Conservation (phyloP, 1,284 basidiomycete species). For the Chiua sp. region DNA sequence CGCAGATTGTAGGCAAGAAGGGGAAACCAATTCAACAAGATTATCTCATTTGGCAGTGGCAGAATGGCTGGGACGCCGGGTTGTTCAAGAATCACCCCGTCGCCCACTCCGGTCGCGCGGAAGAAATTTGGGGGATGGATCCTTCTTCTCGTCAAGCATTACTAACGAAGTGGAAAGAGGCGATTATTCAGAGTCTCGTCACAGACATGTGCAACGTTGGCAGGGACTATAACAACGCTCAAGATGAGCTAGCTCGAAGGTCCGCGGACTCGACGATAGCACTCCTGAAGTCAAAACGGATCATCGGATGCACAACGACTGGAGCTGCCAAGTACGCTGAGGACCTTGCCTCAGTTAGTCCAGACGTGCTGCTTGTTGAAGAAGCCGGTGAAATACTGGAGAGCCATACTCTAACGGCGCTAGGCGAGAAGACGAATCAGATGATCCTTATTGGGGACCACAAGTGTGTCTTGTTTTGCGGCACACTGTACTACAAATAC, state of each 20-base stretch:
- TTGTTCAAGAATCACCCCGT: conserved; percentile 37
- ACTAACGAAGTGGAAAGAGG: conserved; percentile 46
- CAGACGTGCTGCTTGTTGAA: conserved; percentile 63
- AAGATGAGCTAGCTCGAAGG: conserved; percentile 43
- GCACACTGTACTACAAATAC: not conserved
- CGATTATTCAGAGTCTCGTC: conserved; percentile 44
- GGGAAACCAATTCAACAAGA: conserved; percentile 37
- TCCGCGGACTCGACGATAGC: conserved; percentile 42
- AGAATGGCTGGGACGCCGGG: conserved; percentile 47
- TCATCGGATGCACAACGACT: conserved; percentile 71
- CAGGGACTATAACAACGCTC: conserved; percentile 47
- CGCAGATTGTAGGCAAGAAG: conserved; percentile 46
- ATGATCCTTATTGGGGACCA: conserved; percentile 73
- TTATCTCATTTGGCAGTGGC: conserved; percentile 58
- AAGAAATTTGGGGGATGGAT: conserved; percentile 52
- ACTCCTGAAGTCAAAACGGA: conserved; percentile 52
- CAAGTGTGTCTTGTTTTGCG: conserved; percentile 50
- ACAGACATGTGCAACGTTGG: conserved; percentile 43
- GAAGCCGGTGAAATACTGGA: conserved; percentile 76
- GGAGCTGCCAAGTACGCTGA: conserved; percentile 64
- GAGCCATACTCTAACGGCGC: conserved; percentile 64
- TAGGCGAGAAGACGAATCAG: conserved; percentile 52
- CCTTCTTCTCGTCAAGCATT: conserved; percentile 36
- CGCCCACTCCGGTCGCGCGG: conserved; percentile 26
- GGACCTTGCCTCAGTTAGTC: conserved; percentile 49